Evolutionary conservation across 306 rosid species (phyloP).

Genomic region (Pachyrhizus erosus): DNA sequence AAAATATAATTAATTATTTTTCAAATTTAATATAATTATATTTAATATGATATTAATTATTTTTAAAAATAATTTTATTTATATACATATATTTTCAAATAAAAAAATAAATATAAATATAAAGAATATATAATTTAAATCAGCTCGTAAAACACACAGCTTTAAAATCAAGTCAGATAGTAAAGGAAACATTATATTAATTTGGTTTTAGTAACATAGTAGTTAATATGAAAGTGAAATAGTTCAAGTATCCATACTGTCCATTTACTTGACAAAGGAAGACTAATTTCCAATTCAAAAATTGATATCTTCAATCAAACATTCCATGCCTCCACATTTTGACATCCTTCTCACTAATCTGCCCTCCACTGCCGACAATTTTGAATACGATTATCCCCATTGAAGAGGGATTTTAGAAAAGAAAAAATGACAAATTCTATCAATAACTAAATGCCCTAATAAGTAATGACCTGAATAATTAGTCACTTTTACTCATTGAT

Average conservation of each 20-base stretch:
- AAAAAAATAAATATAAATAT: no score
- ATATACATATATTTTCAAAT: no score
- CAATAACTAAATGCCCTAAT: neutral
- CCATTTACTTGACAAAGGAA: neutral
- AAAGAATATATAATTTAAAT: no score
- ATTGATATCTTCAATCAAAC: neutral
- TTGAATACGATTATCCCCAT: slow-evolving; percentile 15
- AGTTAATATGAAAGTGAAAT: neutral
- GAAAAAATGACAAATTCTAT: neutral
- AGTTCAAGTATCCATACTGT: neutral
- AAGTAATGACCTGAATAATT: neutral
- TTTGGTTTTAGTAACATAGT: neutral
- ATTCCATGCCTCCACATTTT: neutral
- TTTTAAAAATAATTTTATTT: no score
- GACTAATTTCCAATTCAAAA: slow-evolving; percentile 10
- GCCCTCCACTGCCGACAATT: slow-evolving; percentile 30
- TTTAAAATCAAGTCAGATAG: no score
- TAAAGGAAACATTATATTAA: no score
- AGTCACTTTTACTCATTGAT: neutral
- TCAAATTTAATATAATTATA: no score
- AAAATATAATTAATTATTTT: no score
- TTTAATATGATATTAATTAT: no score
- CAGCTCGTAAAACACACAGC: no score
- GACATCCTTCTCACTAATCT: neutral
- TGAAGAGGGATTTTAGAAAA: no score